phyloP scores from a whole-genome alignment of 2,329 filamentous ascomycete species.

The Clarireedia homoeocarpa region DNA sequence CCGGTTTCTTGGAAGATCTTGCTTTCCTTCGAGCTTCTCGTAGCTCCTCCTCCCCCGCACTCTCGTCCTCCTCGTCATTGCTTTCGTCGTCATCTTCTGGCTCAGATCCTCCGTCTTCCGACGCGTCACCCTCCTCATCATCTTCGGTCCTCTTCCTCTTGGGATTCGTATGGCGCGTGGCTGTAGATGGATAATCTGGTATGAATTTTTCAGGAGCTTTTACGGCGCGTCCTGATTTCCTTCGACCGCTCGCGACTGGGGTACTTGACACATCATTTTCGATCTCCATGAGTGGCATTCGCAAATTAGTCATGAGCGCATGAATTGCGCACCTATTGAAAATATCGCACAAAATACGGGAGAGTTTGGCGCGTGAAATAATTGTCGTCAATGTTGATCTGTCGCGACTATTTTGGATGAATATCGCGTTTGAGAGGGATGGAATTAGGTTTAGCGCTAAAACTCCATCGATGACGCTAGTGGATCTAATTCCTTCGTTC shows the following conservation, averaged over 20 bases:
- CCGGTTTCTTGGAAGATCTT: slow-evolving; percentile 45
- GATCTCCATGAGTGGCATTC: slow-evolving; percentile 42
- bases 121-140: slow-evolving; percentile 39
- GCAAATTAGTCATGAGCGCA: slow-evolving; percentile 34
- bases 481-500: not conserved
- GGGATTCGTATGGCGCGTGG: slow-evolving; percentile 33
- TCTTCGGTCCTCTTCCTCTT: slow-evolving; percentile 50
- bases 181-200: slow-evolving; percentile 36
- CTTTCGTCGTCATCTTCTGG: slow-evolving; percentile 36
- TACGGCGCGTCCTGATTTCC: slow-evolving; percentile 62
- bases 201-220: slow-evolving; percentile 52
- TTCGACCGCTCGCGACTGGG: slow-evolving; percentile 44
- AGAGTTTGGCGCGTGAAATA: not conserved
- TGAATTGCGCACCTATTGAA: slow-evolving; percentile 10
- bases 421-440: slow-evolving; percentile 7
- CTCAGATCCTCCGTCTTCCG: slow-evolving; percentile 41
- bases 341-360: not conserved
- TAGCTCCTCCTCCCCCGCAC: slow-evolving; percentile 40
- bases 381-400: slow-evolving; percentile 2
- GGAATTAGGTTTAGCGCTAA: slow-evolving; percentile 7
- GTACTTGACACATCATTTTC: slow-evolving; percentile 48
- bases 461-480: not conserved
- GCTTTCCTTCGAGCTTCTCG: slow-evolving; percentile 31
- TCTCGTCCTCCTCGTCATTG: slow-evolving; percentile 35
- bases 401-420: not conserved